phyloP scores from a whole-genome alignment of 2,329 filamentous ascomycete genomes.

The Seiridium cupressi region DNA sequence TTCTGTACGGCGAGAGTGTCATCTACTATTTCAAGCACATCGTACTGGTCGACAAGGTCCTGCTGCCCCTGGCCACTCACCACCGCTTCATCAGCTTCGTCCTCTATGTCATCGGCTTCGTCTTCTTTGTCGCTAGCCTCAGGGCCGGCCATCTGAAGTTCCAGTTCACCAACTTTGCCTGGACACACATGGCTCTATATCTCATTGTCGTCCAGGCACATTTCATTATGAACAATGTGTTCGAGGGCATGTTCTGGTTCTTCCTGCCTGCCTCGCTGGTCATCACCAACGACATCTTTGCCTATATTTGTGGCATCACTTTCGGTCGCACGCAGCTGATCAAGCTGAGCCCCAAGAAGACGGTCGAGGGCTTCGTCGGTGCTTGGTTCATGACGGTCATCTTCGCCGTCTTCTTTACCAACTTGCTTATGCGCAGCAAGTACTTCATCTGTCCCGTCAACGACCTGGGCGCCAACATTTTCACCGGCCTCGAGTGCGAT shows the following conservation, averaged over 20 bases:
- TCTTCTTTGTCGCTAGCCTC: conserved; percentile 94
- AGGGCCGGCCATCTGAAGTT: conserved; percentile 97
- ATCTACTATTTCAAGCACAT: conserved; percentile 99
- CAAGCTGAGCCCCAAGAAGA: conserved; percentile 98
- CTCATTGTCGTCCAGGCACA: conserved; percentile 97
- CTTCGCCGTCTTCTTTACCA: conserved; percentile 79
- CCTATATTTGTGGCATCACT: conserved; percentile 95
- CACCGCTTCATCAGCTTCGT: conserved; percentile 98
- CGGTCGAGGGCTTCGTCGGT: conserved; percentile 93
- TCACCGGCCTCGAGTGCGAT: conserved; percentile 84
- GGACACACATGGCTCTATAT: conserved; percentile 99
- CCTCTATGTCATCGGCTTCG: conserved; percentile 96
- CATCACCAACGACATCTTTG: conserved; percentile 98
- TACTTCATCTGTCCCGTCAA: conserved; percentile 99
- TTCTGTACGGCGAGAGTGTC: conserved; percentile 95
- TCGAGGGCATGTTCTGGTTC: conserved; percentile 99
- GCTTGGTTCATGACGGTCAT: conserved; percentile 95
- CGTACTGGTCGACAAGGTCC: conserved; percentile 87
- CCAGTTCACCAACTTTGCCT: conserved; percentile 98
- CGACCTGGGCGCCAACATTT: conserved; percentile 89
- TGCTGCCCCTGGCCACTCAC: conserved; percentile 92
- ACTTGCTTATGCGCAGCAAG: conserved; percentile 82
- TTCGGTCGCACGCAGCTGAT: conserved; percentile 96
- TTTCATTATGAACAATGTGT: conserved; percentile 99
- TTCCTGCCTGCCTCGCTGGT: conserved; percentile 92